These are phyloP conservation scores for Drechmeria coniospora DNA, from an alignment of 2,329 filamentous ascomycete species.

Conservation along the genomic window DNA sequence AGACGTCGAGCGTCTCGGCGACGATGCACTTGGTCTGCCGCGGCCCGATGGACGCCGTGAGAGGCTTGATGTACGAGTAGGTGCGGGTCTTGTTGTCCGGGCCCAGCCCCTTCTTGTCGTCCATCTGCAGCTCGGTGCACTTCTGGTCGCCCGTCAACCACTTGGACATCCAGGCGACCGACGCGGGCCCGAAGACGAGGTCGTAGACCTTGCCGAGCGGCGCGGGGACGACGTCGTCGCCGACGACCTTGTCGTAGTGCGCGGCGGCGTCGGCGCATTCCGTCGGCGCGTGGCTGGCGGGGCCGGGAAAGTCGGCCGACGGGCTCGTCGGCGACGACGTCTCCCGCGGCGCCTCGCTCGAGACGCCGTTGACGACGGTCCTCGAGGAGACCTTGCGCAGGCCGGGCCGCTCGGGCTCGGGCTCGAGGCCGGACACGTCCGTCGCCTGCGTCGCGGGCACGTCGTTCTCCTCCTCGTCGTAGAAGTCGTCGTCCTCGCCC, in stretches of 20 bases:
- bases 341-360: constrained; percentile 35
- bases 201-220: constrained; percentile 86
- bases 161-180: constrained; percentile 67
- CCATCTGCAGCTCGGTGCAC: constrained; percentile 71
- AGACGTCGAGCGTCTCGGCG: constrained; percentile 64
- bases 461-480: constrained; percentile 66
- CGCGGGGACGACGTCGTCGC: constrained; percentile 73
- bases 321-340: constrained; percentile 24
- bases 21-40: constrained; percentile 91
- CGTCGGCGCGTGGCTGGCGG: constrained; percentile 65
- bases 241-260: constrained; percentile 75
- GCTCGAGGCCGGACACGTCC: constrained; percentile 25
- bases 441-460: constrained; percentile 42
- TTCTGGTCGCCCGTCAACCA: constrained; percentile 83
- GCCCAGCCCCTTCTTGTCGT: constrained; percentile 65
- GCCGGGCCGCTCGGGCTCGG: constrained; percentile 44
- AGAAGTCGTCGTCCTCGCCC: constrained; percentile 56
- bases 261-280: constrained; percentile 65
- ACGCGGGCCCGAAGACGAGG: constrained; percentile 70
- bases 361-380: constrained; percentile 24
- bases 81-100: constrained; percentile 59
- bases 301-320: constrained; percentile 63
- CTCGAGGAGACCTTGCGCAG: constrained; percentile 57
- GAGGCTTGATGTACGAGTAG: constrained; percentile 83
- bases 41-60: constrained; percentile 71